A percentile compares a stretch with the other conserved stretches of the same genome.
Evolutionary conservation across 257 asterid species (phyloP).

Genomic region (Petunia axillaris): DNA sequence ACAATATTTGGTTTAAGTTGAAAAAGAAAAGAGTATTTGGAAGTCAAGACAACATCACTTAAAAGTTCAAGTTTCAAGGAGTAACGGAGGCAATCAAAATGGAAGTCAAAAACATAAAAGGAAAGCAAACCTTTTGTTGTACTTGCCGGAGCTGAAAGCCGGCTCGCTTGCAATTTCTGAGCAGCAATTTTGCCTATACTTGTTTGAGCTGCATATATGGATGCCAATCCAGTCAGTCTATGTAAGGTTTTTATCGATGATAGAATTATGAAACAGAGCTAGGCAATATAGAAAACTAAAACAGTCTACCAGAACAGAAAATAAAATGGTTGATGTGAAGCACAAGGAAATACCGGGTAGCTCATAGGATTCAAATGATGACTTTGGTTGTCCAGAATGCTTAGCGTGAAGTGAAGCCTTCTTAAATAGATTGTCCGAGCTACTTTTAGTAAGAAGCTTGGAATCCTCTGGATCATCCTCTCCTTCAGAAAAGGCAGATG

Average conservation of each 20-base stretch:
- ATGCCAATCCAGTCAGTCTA: conserved; percentile 2
- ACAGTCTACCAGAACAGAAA: background rate
- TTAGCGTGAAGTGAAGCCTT: conserved; percentile 75
- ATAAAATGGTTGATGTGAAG: conserved; percentile 1
- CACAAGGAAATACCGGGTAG: conserved; percentile 51
- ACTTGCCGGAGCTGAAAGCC: conserved; percentile 59
- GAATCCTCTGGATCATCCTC: conserved; percentile 91
- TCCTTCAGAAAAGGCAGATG: conserved; percentile 85
- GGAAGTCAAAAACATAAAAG: background rate
- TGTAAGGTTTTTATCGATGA: background rate
- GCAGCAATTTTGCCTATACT: conserved; percentile 48
- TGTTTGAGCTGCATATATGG: conserved; percentile 61
- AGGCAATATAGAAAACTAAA: background rate
- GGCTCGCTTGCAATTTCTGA: conserved; percentile 69
- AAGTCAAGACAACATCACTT: background rate
- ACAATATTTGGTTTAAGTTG: background rate
- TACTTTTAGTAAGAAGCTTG: conserved; percentile 52
- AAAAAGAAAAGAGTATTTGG: too few species aligned
- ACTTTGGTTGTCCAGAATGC: conserved; percentile 53
- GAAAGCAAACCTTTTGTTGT: conserved; percentile 64
- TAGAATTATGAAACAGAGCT: conserved; percentile 15
- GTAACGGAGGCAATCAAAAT: background rate
- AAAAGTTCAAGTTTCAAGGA: conserved; percentile 5
- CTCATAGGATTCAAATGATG: conserved; percentile 35
- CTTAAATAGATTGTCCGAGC: conserved; percentile 69